Evolutionary conservation across 1,139 yeast genomes (phyloP), one percentile per base, ranked within the genome.

Genomic region (Dujonia santamariae): DNA sequence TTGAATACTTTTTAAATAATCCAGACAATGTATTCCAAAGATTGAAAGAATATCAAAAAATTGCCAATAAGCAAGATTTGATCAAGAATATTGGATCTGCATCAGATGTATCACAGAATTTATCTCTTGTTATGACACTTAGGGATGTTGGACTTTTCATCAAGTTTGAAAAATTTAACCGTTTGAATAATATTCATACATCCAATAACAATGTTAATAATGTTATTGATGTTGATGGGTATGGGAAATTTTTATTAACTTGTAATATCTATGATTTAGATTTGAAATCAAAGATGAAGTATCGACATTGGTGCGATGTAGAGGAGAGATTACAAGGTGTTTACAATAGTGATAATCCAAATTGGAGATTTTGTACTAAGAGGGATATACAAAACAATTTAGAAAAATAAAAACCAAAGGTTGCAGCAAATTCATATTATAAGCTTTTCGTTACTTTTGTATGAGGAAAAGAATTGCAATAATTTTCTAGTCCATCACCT

Each of bases 101-200:
- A 15, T 48, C 58, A 3, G 78, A 72, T 43, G 78, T 74, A 4
- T 62, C 66, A 45, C 66, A 63, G 5, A 64, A 60, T 29, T 48
- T 77, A 29, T 60, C 67, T 6, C 51, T 69, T 15, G 67, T 71
- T 3, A 77, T 77, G 82, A 72, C 82, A 0, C 48, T 77, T 36
- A 58, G 80, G 40, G 83, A 77, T 48, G 75, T 74, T 14, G 78
- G 81, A 2, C 44, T 77, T 11, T 71, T 76, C 40, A 47, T 72
- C 26, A 63, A 60, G 35, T 56, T 73, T 44, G 70, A 63, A 42
- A 61, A 59, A 40, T 60, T 53, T 35, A 58, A 63, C 41, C 47
- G 41, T 28, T 27, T 36, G 24, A 61, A 61, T 37, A 50, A 61
- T 39, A 40, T 44, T 32, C 71, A 62, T 41, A 63, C 56, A 36